These are phyloP conservation scores for Selenicereus undatus DNA, from an alignment of 148 eudicot genomes.

Conservation along the genomic window DNA sequence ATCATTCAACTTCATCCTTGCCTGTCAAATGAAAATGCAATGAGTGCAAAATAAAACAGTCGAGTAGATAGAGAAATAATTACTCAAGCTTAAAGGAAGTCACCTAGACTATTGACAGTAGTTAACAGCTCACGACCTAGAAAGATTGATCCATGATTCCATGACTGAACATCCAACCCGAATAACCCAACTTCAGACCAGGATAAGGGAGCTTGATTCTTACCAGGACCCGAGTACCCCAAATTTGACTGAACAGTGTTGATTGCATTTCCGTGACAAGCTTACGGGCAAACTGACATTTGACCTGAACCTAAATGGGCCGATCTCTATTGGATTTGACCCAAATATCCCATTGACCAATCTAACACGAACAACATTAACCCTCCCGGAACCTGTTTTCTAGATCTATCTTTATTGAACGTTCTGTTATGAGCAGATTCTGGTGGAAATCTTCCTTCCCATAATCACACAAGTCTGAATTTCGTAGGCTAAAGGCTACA, in stretches of 20 bases:
- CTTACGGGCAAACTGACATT: background rate
- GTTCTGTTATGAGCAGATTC: background rate
- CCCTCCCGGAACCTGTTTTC: background rate
- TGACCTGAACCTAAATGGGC: background rate
- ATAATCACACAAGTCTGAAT: background rate
- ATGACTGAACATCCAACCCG: background rate
- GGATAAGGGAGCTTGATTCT: background rate
- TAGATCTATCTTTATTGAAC: background rate
- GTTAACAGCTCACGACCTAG: background rate
- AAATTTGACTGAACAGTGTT: background rate
- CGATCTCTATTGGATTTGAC: background rate
- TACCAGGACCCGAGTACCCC: background rate
- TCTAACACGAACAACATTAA: background rate
- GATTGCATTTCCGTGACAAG: background rate
- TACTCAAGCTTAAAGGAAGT: background rate
- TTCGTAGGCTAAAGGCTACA: background rate
- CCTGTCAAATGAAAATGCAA: conserved; percentile 36
- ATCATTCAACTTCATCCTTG: conserved; percentile 70
- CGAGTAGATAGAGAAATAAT: background rate
- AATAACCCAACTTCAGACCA: background rate
- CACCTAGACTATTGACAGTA: background rate
- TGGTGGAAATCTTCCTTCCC: background rate
- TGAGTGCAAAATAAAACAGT: conserved; percentile 8
- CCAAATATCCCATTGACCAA: background rate
- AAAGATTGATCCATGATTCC: background rate